Evolutionary conservation across 1,284 basidiomycete species (phyloP).

Genomic region (Vanrija sp.): DNA sequence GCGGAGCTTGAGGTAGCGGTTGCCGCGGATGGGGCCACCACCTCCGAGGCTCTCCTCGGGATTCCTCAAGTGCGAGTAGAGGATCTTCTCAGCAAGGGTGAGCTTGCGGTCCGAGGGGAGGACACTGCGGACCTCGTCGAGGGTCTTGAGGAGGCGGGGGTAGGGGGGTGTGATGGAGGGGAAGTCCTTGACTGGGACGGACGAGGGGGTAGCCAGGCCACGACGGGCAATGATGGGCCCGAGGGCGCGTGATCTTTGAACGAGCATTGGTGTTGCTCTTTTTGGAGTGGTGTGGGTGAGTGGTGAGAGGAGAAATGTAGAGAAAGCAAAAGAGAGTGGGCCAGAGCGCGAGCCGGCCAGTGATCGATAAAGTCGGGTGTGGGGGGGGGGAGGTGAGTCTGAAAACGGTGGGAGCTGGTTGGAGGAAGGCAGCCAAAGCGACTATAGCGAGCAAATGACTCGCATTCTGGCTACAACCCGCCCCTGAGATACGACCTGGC

Average conservation of each 20-base stretch:
- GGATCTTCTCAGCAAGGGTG: constrained; percentile 94
- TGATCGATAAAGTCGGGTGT: not conserved
- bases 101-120: constrained; percentile 60
- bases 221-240: constrained; percentile 16
- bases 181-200: constrained; percentile 46
- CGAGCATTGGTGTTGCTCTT: constrained; percentile 11
- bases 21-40: constrained; percentile 69
- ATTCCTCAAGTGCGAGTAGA: constrained; percentile 87
- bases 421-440: not conserved
- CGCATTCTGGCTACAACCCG: no score
- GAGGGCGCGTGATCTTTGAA: constrained; percentile 11
- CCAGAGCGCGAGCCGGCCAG: not conserved
- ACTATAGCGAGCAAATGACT: no score
- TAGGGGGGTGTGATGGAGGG: constrained; percentile 88
- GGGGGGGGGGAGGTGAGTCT: not conserved
- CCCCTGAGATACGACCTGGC: not conserved
- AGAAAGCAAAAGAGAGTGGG: no score
- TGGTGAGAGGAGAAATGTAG: no score
- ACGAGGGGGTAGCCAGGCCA: constrained; percentile 42
- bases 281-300: not conserved
- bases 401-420: not conserved
- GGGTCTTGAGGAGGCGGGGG: constrained; percentile 65
- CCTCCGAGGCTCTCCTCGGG: constrained; percentile 66
- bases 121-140: constrained; percentile 66
- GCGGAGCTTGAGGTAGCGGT: constrained; percentile 82